These are phyloP conservation scores for Incumbomyces lentus DNA, from an alignment of 2,329 filamentous ascomycete genomes.

Conservation along the genomic window DNA sequence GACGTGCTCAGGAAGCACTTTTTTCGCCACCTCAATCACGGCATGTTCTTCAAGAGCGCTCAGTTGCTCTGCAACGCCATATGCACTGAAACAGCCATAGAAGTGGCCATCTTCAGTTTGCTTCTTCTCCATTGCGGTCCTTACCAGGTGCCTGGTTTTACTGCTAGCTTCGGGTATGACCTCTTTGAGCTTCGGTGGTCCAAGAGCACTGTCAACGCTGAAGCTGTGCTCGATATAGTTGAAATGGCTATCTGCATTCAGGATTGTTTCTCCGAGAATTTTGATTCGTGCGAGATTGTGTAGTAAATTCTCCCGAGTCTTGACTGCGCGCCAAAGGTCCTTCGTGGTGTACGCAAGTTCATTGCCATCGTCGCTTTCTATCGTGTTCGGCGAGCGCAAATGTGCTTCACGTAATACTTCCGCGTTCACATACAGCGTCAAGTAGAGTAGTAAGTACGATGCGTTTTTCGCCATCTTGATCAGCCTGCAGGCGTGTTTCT, in stretches of 20 bases:
- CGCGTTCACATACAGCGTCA: background rate
- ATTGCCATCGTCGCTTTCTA: background rate
- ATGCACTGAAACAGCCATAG: slow-evolving; percentile 15
- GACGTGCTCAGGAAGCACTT: background rate
- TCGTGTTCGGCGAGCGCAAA: background rate
- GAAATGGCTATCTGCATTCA: slow-evolving; percentile 10
- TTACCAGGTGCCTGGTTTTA: slow-evolving; percentile 20
- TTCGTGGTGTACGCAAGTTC: background rate
- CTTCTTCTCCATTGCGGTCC: slow-evolving; percentile 10
- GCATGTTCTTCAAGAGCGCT: slow-evolving; percentile 19
- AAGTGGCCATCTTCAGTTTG: slow-evolving; percentile 11
- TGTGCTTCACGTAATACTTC: background rate
- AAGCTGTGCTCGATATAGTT: slow-evolving; percentile 13
- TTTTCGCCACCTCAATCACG: slow-evolving; percentile 8
- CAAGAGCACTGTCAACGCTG: slow-evolving; percentile 17
- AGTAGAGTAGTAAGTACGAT: slow-evolving; percentile 4
- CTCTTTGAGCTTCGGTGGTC: slow-evolving; percentile 14
- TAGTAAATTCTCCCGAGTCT: slow-evolving; percentile 12
- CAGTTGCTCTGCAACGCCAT: slow-evolving; percentile 18
- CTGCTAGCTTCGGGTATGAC: slow-evolving; percentile 8
- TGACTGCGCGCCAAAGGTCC: background rate
- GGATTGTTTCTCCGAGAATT: slow-evolving; percentile 15
- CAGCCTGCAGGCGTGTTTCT: slow-evolving; percentile 2
- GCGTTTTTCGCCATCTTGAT: slow-evolving; percentile 1
- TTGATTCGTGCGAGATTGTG: slow-evolving; percentile 18